These are phyloP conservation scores for Baudoinia panamericana DNA, from an alignment of 495 filamentous ascomycete genomes.

Conservation along the genomic window DNA sequence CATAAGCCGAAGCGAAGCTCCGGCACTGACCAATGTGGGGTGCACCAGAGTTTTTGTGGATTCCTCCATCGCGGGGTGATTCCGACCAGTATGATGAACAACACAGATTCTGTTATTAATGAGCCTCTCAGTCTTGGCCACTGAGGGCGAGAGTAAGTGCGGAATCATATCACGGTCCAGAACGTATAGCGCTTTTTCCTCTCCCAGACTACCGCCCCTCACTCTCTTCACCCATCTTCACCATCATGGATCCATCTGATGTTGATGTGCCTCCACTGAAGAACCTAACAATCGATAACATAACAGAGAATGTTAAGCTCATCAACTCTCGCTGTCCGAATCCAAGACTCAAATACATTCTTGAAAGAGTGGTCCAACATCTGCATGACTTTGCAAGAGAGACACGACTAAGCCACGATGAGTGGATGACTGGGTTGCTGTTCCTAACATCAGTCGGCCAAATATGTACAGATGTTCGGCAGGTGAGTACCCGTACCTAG, in stretches of 20 bases:
- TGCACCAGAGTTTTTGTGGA: not conserved
- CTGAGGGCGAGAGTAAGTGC: too few species aligned
- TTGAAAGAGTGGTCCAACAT: constrained; percentile 31
- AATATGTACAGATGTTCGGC: constrained; percentile 32
- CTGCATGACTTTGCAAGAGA: constrained; percentile 34
- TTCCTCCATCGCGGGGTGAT: not conserved
- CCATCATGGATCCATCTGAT: constrained; percentile 23
- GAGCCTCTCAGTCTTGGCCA: not conserved
- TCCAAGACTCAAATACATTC: constrained; percentile 28
- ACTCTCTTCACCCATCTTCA: too few species aligned
- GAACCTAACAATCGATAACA: constrained; percentile 34
- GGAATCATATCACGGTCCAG: not conserved
- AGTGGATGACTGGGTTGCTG: constrained; percentile 32
- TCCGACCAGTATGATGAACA: not conserved
- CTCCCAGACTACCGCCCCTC: not conserved
- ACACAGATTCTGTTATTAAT: not conserved
- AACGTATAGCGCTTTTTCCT: not conserved
- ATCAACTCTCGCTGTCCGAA: constrained; percentile 30
- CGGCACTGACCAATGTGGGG: constrained; percentile 1
- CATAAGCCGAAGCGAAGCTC: not conserved
- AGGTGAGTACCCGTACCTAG: too few species aligned
- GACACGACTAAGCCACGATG: constrained; percentile 29
- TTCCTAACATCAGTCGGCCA: constrained; percentile 32
- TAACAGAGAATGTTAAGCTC: constrained; percentile 33
- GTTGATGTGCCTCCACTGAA: constrained; percentile 29